These are phyloP conservation scores for Scytalidium lignicola DNA, from an alignment of 2,329 filamentous ascomycete species.

Conservation along the genomic window DNA sequence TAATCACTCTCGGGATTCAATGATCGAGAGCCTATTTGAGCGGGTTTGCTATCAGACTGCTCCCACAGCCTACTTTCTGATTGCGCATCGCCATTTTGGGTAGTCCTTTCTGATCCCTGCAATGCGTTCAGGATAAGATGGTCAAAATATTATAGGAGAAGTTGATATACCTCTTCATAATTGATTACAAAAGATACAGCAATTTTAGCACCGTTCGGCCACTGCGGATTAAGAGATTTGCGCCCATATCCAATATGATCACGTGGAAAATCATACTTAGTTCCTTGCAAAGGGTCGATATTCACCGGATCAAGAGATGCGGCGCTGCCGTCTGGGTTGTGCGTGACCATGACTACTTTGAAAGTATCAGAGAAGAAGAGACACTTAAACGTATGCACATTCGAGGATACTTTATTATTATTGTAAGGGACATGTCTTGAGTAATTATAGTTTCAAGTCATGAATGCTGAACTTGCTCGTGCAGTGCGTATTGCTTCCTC, in stretches of 20 bases:
- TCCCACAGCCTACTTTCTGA: constrained; percentile 8
- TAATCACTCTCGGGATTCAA: constrained; percentile 20
- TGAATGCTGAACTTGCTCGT: no score
- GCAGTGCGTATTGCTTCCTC: no score
- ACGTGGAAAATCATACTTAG: constrained; percentile 20
- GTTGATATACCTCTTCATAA: constrained; percentile 6
- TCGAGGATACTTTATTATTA: no score
- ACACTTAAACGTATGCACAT: no score
- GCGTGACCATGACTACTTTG: background rate
- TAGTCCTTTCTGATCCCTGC: constrained; percentile 23
- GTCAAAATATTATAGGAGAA: no score
- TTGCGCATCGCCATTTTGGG: constrained; percentile 28
- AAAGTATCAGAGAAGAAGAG: no score
- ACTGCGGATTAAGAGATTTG: constrained; percentile 18
- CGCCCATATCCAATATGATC: constrained; percentile 13
- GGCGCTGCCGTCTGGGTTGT: no score
- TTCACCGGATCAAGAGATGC: background rate
- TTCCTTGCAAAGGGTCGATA: constrained; percentile 6
- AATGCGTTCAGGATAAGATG: no score
- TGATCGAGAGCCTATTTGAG: constrained; percentile 7
- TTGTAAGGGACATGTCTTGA: no score
- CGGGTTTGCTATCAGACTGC: background rate
- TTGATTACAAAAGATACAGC: constrained; percentile 18
- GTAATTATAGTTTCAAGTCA: no score
- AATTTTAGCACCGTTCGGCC: constrained; percentile 24